Evolutionary conservation across 1,139 yeast species (phyloP).

Genomic region (Diutina scorzettiae): DNA sequence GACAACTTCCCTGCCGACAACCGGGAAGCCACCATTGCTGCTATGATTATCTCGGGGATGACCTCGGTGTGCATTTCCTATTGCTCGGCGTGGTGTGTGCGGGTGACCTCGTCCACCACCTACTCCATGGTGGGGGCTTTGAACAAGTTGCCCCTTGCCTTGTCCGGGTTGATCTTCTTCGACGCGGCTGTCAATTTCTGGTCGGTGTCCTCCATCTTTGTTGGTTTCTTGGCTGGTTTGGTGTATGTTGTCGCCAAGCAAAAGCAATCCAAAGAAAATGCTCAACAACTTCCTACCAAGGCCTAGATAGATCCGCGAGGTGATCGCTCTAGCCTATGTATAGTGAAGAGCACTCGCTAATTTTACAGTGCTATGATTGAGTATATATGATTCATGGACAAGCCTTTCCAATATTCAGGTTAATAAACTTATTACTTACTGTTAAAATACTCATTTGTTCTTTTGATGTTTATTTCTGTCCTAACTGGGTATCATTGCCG

Average conservation of each 20-base stretch:
- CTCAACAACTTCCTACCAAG: constrained; percentile 29
- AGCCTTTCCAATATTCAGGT: too few species aligned
- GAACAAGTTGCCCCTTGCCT: constrained; percentile 94
- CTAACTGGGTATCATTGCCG: too few species aligned
- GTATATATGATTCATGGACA: too few species aligned
- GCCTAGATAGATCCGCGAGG: too few species aligned
- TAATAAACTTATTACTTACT: too few species aligned
- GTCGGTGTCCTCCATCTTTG: constrained; percentile 78
- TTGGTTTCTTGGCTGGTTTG: constrained; percentile 90
- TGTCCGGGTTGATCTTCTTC: constrained; percentile 86
- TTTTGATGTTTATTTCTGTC: too few species aligned
- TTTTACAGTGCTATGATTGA: too few species aligned
- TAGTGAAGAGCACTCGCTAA: too few species aligned
- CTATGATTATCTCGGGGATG: constrained; percentile 88
- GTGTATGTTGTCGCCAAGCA: constrained; percentile 90
- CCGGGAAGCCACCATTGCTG: constrained; percentile 54
- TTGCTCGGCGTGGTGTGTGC: constrained; percentile 99
- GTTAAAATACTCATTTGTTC: too few species aligned
- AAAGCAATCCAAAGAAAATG: constrained; percentile 42
- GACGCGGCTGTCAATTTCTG: constrained; percentile 91
- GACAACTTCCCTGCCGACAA: constrained; percentile 67
- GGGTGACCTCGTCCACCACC: constrained; percentile 96
- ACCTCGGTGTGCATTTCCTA: constrained; percentile 94
- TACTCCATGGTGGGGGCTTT: constrained; percentile 99
- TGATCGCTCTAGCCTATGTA: too few species aligned